Base-by-base conservation (phyloP, 2,329 filamentous ascomycete species). In the Tolypocladium tropicale region DNA sequence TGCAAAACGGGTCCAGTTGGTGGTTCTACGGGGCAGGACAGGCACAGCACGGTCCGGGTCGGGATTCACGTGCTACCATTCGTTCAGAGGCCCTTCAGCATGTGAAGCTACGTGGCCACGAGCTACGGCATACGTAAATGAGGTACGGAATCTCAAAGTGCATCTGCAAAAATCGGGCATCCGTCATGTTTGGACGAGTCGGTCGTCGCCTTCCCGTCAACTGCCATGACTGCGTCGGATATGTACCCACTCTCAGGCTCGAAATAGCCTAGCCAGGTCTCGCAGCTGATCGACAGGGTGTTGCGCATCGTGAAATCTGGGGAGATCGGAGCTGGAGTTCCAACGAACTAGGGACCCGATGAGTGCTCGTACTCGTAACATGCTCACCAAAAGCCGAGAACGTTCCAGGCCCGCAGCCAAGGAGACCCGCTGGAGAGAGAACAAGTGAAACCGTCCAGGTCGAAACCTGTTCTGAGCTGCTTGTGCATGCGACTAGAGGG, bases 391-490 rank as follows among this genome's bases (percentile, higher is more conserved):
- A 18, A 53, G 43, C 52, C 52, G 32, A 56, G 55, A 54, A n/a
- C 55, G 46, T 52, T 56, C 55, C 39, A 53, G 43, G 49, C 50
- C 52, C 51, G 50, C 34, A 9, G 12, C 12, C 41, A 25, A 43
- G 21, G 41, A 14, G 12, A 14, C 41, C 41, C 4, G 21, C 6
- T 43, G 21, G 21, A 25, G 21, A 21, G 41, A 16, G 12, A 12
- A 12, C 39, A 12, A 43, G 39, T 23, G 41, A 43, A 25, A 14
- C 41, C 11, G 18, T 2, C 18, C 41, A 46, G 41, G 41, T 14
- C 23, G 28, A 46, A 46, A 46, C 43, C 43, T 48, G 43, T 30
- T 48, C 23, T 28, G 43, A 7, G 9, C 23, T 43, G 21, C 41
- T 14, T 25, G 25, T 23, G 23, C 43, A 48, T 30, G 14, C 12